These are phyloP conservation scores for Amorphotheca resinae DNA, from an alignment of 495 filamentous ascomycete species.

Conservation along the genomic window DNA sequence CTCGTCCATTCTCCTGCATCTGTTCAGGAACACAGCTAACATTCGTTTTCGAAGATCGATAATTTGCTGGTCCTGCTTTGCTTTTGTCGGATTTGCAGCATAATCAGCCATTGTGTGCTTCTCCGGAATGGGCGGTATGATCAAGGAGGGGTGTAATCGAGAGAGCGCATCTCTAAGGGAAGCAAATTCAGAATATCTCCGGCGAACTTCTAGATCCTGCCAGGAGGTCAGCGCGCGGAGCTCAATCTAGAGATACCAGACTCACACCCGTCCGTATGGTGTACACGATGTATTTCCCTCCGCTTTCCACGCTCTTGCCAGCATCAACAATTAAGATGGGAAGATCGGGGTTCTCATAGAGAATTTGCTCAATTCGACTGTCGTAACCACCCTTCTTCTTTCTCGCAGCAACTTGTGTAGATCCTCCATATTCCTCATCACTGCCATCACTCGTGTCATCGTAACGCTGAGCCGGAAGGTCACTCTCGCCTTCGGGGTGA, in stretches of 20 bases:
- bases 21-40: constrained; percentile 87
- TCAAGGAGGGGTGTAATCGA: constrained; percentile 81
- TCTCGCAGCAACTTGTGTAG: constrained; percentile 33
- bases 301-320: constrained; percentile 88
- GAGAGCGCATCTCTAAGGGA: constrained; percentile 80
- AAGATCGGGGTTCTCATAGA: constrained; percentile 87
- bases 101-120: constrained; percentile 99
- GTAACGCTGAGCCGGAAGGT: constrained; percentile 21
- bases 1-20: constrained; percentile 85
- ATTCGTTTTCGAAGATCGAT: constrained; percentile 95
- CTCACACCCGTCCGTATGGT: constrained; percentile 89
- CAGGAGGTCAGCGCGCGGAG: constrained; percentile 3
- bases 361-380: constrained; percentile 88
- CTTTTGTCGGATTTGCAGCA: constrained; percentile 91
- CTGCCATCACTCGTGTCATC: constrained; percentile 40
- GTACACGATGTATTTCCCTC: constrained; percentile 83
- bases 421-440: constrained; percentile 40
- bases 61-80: constrained; percentile 91
- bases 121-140: constrained; percentile 94
- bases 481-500: constrained; percentile 16
- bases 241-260: background rate
- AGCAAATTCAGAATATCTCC: constrained; percentile 95
- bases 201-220: constrained; percentile 86
- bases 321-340: constrained; percentile 84
- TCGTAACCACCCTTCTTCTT: constrained; percentile 80